A percentile compares a stretch with the other conserved stretches of the same genome.
Evolutionary conservation across 192 early-diverging fungal genomes (phyloP).

Genomic region (Dimargaris cristalligena): DNA sequence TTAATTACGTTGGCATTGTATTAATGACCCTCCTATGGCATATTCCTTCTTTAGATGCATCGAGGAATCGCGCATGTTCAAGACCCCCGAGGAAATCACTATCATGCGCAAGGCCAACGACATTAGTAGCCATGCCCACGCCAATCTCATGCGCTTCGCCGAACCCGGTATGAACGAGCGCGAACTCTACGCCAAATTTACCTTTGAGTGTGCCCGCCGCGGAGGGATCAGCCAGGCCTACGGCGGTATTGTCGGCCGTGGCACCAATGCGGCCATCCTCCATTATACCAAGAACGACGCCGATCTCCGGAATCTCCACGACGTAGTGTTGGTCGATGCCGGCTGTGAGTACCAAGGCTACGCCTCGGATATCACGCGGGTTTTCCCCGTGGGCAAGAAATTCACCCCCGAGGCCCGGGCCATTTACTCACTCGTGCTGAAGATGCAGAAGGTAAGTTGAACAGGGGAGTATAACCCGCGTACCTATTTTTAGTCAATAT

Average conservation of each 20-base stretch:
- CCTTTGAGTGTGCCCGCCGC: conserved; percentile 45
- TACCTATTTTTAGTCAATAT: too few relatives aligned
- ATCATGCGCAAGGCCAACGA: conserved; percentile 60
- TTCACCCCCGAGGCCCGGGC: conserved; percentile 50
- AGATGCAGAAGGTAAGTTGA: conserved; percentile 46
- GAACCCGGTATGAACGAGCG: conserved; percentile 47
- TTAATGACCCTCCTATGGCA: too few relatives aligned
- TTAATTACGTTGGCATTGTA: too few relatives aligned
- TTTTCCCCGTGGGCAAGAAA: conserved; percentile 60
- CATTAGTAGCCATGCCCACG: conserved; percentile 63
- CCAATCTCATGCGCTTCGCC: conserved; percentile 51
- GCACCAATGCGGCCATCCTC: conserved; percentile 55
- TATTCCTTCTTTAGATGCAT: conserved; percentile 40
- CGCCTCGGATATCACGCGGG: conserved; percentile 79
- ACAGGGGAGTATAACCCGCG: too few relatives aligned
- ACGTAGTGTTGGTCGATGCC: conserved; percentile 73
- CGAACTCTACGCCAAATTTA: conserved; percentile 63
- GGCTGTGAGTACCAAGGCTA: conserved; percentile 66
- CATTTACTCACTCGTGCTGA: conserved; percentile 69
- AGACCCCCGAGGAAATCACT: conserved; percentile 56
- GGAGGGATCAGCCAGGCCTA: conserved; percentile 66
- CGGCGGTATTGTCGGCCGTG: conserved; percentile 65
- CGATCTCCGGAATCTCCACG: conserved; percentile 22
- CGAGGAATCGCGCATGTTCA: conserved; percentile 63
- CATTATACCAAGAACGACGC: conserved; percentile 72